A percentile compares a stretch with the other conserved stretches of the same genome.
Conservation (phyloP, 2,329 filamentous ascomycete species). For the Cordyceps javanica region DNA sequence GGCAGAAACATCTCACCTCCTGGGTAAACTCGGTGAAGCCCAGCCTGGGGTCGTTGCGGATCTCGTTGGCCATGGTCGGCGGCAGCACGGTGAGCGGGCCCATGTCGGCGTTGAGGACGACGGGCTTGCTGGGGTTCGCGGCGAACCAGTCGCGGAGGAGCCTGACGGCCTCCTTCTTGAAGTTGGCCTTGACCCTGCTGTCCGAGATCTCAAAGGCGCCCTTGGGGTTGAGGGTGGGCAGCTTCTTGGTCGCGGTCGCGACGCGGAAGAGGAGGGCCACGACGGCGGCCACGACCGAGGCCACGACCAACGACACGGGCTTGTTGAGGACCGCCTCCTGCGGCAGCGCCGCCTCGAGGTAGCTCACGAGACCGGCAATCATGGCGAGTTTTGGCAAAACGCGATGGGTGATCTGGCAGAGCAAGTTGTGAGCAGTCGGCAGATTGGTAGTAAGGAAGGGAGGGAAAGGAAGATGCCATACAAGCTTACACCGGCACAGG, state of each 20-base stretch:
- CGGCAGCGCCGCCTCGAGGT: slow-evolving; percentile 10
- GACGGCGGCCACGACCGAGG: slow-evolving; percentile 8
- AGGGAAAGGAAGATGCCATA: neutral
- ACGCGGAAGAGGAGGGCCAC: slow-evolving; percentile 3
- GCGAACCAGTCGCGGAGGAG: slow-evolving; percentile 10
- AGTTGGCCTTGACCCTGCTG: slow-evolving; percentile 1
- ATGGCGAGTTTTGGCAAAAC: neutral
- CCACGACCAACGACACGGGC: slow-evolving; percentile 9
- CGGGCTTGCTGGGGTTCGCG: slow-evolving; percentile 9
- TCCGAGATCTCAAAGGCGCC: slow-evolving; percentile 4
- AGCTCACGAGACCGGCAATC: neutral
- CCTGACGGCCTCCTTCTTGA: neutral
- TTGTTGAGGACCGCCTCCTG: neutral
- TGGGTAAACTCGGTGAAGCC: slow-evolving; percentile 13
- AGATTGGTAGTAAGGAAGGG: too few relatives aligned
- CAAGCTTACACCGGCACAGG: neutral
- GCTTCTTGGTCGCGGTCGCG: neutral
- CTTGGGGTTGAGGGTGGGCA: slow-evolving; percentile 11
- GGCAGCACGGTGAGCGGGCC: slow-evolving; percentile 19
- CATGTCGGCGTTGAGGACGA: slow-evolving; percentile 14
- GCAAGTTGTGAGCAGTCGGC: neutral
- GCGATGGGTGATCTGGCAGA: neutral
- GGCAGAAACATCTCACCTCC: neutral
- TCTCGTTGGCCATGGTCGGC: slow-evolving; percentile 15
- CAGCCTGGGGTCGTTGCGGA: slow-evolving; percentile 19